phyloP scores from a whole-genome alignment of 257 asterid genomes.

The Agastache rugosa region DNA sequence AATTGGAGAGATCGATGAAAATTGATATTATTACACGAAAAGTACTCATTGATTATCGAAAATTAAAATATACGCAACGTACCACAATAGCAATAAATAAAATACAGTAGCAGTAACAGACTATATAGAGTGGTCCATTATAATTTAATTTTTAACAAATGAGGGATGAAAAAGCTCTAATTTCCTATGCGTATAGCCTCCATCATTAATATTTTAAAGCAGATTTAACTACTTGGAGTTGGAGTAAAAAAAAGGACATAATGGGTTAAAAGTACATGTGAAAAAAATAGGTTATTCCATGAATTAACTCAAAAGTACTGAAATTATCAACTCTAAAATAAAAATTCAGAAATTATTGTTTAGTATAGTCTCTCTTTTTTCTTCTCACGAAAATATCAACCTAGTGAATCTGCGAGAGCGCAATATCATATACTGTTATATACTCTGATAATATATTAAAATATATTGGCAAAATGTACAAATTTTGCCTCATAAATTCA shows the following conservation, averaged over 20 bases:
- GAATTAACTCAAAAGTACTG: background rate
- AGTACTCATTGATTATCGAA: background rate
- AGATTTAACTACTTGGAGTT: no score
- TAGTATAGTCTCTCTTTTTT: background rate
- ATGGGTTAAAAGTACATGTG: background rate
- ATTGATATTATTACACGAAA: no score
- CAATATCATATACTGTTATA: no score
- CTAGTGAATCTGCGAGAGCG: no score
- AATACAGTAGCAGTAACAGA: background rate
- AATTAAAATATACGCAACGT: background rate
- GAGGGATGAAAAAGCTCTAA: background rate
- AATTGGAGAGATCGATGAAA: no score
- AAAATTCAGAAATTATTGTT: no score
- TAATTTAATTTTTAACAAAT: background rate
- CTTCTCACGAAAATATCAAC: background rate
- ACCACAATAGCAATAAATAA: background rate
- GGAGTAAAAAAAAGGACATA: no score
- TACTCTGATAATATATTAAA: no score
- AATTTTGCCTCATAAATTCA: no score
- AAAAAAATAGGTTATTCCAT: background rate
- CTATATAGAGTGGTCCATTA: background rate
- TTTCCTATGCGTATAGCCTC: background rate
- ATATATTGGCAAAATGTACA: no score
- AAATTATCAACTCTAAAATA: background rate
- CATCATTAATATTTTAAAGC: no score